Evolutionary conservation across 2,329 filamentous ascomycete species (phyloP), one percentile per base, ranked within the genome.

Genomic region (Pseudogymnoascus sp.): DNA sequence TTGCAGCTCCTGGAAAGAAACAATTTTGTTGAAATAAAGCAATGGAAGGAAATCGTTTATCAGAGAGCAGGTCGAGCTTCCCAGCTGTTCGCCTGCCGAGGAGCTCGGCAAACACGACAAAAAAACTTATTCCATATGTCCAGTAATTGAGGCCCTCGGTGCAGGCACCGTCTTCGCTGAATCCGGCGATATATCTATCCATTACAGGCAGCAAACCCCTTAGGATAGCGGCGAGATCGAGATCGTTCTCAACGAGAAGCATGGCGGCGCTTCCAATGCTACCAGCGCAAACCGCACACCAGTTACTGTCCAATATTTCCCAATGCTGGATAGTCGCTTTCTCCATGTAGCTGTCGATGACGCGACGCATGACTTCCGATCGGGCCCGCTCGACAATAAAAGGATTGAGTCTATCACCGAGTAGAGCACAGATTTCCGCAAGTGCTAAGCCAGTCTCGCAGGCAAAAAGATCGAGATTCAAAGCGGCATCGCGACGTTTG

Each of bases 401-500:
- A 19, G 26, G 26, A 4, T 55, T 31, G 4, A 55, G 45, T 33
- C 33, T 55, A 55, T 55, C 45, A 11, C 45, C 45, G 26, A 55
- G 45, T 19, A 55, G 45, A 55, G 45, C 26, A 31, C 26, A 55
- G 4, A 55, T 55, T 31, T 55, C 45, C 26, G 45, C 45, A 31
- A 55, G 45, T 31, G 45, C 45, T 6, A 55, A 19, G 2, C 45
- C 45, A 3, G 45, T 55, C 45, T 55, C 45, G 23, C 45, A 55
- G 14, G 45, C 45, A 31, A 55, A 55, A 55, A 55, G 45, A 26
- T 55, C 45, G 26, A 52, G 45, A n/a, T 55, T 55, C 26, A 55
- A 55, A 23, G n/a, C n/a, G n/a, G 45, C n/a, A 12, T 31, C 6
- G 14, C n/a, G 45, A 6, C n/a, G 45, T 31, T 11, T 55, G 45